phyloP scores from a whole-genome alignment of 768 basidiomycete genomes.

The Boletales sp. region DNA sequence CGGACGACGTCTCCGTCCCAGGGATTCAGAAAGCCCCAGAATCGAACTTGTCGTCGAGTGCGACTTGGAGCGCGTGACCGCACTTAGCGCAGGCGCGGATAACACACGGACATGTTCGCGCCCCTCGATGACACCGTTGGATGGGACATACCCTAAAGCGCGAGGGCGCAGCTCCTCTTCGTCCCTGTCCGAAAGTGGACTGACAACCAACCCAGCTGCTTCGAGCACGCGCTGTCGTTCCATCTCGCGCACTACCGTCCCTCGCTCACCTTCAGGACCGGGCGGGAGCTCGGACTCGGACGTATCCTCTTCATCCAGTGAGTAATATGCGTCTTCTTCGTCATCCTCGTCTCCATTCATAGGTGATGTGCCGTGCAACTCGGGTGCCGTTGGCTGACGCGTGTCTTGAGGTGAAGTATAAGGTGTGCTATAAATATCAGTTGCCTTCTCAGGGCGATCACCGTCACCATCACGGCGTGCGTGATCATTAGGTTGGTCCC shows the following conservation, averaged over 20 bases:
- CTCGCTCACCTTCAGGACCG: constrained; percentile 30
- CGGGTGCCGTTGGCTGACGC: constrained; percentile 3
- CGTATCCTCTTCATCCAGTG: constrained; percentile 24
- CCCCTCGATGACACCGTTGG: not conserved
- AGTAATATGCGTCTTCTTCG: constrained; percentile 33
- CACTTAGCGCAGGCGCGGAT: not conserved
- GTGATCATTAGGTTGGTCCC: not conserved
- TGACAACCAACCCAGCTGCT: constrained; percentile 81
- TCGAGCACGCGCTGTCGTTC: constrained; percentile 84
- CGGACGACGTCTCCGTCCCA: constrained; percentile 24
- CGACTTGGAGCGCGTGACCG: constrained; percentile 5
- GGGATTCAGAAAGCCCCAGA: constrained; percentile 41
- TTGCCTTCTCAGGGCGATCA: constrained; percentile 5
- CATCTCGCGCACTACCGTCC: constrained; percentile 58
- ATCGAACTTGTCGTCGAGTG: constrained; percentile 16
- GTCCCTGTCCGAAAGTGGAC: constrained; percentile 24
- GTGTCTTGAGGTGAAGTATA: constrained; percentile 16
- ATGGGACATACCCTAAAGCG: constrained; percentile 27
- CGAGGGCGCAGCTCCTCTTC: not conserved
- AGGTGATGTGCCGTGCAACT: constrained; percentile 7
- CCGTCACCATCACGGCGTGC: constrained; percentile 1
- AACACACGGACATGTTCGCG: not conserved
- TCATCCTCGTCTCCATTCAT: constrained; percentile 27
- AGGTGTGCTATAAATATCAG: constrained; percentile 24
- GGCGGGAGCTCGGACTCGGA: constrained; percentile 1